phyloP scores from a whole-genome alignment of 768 basidiomycete genomes.

The Amanita molliuscula region DNA sequence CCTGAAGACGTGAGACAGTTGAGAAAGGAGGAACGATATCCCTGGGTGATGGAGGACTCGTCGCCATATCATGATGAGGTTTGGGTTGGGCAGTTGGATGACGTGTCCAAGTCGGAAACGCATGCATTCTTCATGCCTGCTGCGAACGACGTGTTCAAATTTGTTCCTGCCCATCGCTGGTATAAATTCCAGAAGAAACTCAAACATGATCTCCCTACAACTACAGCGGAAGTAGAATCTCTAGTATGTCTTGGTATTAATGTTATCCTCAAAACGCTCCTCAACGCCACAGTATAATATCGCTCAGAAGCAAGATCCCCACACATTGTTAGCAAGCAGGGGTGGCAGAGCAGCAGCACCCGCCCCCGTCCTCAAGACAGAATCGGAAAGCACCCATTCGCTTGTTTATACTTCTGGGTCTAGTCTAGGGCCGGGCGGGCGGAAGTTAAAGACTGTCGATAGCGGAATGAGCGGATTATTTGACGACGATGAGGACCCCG shows the following conservation, averaged over 20 bases:
- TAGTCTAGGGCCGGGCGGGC: constrained; percentile 62
- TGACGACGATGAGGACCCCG: constrained; percentile 58
- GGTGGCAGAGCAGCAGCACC: constrained; percentile 53
- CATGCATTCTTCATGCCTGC: constrained; percentile 82
- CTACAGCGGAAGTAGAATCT: constrained; percentile 58
- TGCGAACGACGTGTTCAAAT: constrained; percentile 74
- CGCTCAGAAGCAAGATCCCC: constrained; percentile 68
- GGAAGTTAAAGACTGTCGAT: constrained; percentile 58
- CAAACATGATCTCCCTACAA: constrained; percentile 58
- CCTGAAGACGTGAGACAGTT: constrained; percentile 71
- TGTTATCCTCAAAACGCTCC: constrained; percentile 13
- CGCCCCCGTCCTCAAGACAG: constrained; percentile 59
- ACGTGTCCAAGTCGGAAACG: constrained; percentile 57
- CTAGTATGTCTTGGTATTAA: constrained; percentile 29
- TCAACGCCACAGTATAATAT: constrained; percentile 28
- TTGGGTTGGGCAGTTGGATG: constrained; percentile 81
- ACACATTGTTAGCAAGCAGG: constrained; percentile 59
- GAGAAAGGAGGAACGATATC: constrained; percentile 78
- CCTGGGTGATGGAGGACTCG: constrained; percentile 87
- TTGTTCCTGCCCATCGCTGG: constrained; percentile 82
- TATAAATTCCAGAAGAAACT: constrained; percentile 89
- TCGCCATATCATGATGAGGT: constrained; percentile 47
- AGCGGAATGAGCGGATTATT: constrained; percentile 51
- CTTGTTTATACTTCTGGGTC: constrained; percentile 39
- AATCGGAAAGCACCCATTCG: constrained; percentile 39